phyloP scores from a whole-genome alignment of 202 grass and related monocot genomes.

The Elaeis oleifera region DNA sequence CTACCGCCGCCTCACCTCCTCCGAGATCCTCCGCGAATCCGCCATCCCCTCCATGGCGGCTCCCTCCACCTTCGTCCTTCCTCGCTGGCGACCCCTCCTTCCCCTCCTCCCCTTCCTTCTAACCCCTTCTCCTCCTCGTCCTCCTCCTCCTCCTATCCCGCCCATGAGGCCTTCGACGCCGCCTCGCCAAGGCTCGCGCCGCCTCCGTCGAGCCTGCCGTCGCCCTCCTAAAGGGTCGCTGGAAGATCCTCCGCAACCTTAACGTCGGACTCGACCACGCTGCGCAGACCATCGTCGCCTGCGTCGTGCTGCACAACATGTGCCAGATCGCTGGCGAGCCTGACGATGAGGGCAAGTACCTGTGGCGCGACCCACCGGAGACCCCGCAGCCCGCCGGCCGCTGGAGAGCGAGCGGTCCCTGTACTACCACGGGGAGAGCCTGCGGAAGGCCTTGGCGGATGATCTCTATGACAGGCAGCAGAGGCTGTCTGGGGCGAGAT shows the following conservation, averaged over 20 bases:
- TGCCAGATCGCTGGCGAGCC: constrained; percentile 31
- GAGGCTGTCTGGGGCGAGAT: constrained; percentile 5
- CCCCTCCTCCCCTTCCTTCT: constrained; percentile 31
- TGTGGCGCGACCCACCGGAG: constrained; percentile 32
- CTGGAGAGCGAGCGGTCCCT: constrained; percentile 29
- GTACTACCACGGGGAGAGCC: constrained; percentile 22
- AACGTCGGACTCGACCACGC: constrained; percentile 34
- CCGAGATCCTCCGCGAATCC: background rate
- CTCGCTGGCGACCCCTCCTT: constrained; percentile 30
- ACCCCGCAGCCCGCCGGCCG: constrained; percentile 16
- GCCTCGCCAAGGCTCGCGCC: constrained; percentile 12
- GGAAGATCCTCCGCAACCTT: constrained; percentile 38
- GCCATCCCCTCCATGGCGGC: constrained; percentile 23
- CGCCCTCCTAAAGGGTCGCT: constrained; percentile 30
- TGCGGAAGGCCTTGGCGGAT: constrained; percentile 20
- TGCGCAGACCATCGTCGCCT: constrained; percentile 32
- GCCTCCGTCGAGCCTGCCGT: constrained; percentile 28
- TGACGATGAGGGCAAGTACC: constrained; percentile 29
- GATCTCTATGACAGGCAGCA: constrained; percentile 31
- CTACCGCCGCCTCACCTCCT: constrained; percentile 7
- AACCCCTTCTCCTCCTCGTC: constrained; percentile 23
- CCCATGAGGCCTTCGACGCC: constrained; percentile 20
- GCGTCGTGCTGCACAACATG: constrained; percentile 34
- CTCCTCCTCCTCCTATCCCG: background rate
- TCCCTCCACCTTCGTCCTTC: constrained; percentile 4